Base-by-base conservation (phyloP, 1,284 basidiomycete species). In the Fomitopsis palustris region DNA sequence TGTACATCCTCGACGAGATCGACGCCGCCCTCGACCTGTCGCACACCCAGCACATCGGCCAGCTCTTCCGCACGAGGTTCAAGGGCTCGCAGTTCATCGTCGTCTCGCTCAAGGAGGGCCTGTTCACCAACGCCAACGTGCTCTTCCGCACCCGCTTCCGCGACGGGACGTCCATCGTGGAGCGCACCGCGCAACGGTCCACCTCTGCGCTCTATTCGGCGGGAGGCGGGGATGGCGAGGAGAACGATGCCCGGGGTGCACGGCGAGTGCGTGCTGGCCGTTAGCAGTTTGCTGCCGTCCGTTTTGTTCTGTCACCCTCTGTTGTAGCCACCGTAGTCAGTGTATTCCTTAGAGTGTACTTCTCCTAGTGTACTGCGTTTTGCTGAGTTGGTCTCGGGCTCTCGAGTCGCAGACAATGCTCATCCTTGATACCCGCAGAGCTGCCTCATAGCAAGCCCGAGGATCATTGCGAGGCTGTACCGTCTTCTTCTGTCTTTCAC, bases 1-100 rank as follows among this genome's bases (percentile, higher is more conserved):
- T 99, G 94, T 98, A 99, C 75, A 98, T 99, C 70, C 84, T 99
- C 23, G 97, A 99, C 77, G 97, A 99, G 77, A 97, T 99, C 67
- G 95, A 98, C 75, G 95, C 96, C 0, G 96, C 96, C 5, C 84
- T 98, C 47, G 96, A 99, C 77, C 78, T 98, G 23, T 95, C 93
- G 52, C 96, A 98, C 70, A 98, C 96, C 8, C 91, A 97, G 70
- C 94, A 98, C 74, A 98, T 99, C 62, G 96, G 96, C 25, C 94
- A 96, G 67, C 84, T 98, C 17, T 98, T 98, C 85, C 84, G 92
- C 53, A 96, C 90, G 51, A 87, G 97, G n/a, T 99, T 99, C 84
- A 94, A 94, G 74, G 96, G 96, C 51, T 92, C 90, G 19, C 96
- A 98, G 73, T 98, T 99, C 75, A 98, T 98, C 70, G 97, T 99